These are phyloP conservation scores for Alloteropsis angusta DNA, from an alignment of 202 grass and related monocot genomes.

Conservation along the genomic window DNA sequence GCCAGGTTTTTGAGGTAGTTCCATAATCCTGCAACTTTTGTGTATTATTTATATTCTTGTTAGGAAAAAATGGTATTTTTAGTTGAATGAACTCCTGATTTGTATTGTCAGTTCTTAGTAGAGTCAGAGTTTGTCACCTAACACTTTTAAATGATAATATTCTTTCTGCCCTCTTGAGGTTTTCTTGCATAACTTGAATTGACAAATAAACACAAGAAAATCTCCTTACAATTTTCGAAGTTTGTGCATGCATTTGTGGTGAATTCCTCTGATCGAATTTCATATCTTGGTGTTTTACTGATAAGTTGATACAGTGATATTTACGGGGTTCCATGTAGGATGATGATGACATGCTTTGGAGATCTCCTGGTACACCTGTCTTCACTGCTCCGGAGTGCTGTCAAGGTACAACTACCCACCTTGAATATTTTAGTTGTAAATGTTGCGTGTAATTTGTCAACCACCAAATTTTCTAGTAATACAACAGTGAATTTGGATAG, in stretches of 20 bases:
- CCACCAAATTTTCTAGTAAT: background rate
- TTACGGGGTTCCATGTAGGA: constrained; percentile 40
- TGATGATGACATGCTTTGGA: constrained; percentile 75
- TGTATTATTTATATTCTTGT: constrained; percentile 16
- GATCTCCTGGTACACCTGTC: constrained; percentile 87
- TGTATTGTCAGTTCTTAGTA: background rate
- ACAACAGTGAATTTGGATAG: background rate
- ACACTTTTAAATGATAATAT: background rate
- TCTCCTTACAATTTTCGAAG: background rate
- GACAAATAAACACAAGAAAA: background rate
- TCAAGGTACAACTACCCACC: constrained; percentile 43
- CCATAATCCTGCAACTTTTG: constrained; percentile 9
- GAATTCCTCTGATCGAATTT: background rate
- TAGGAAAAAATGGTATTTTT: background rate
- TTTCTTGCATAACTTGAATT: constrained; percentile 1
- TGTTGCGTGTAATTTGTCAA: background rate
- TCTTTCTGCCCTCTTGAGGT: background rate
- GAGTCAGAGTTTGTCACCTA: background rate
- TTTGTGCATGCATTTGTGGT: background rate
- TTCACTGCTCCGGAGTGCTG: constrained; percentile 92
- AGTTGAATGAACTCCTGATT: background rate
- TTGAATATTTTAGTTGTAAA: constrained; percentile 4
- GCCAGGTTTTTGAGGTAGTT: constrained; percentile 79
- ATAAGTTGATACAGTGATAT: background rate
- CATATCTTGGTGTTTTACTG: background rate